Evolutionary conservation across 2,329 filamentous ascomycete species (phyloP).

Genomic region (Coccinonectria pachysandricola): DNA sequence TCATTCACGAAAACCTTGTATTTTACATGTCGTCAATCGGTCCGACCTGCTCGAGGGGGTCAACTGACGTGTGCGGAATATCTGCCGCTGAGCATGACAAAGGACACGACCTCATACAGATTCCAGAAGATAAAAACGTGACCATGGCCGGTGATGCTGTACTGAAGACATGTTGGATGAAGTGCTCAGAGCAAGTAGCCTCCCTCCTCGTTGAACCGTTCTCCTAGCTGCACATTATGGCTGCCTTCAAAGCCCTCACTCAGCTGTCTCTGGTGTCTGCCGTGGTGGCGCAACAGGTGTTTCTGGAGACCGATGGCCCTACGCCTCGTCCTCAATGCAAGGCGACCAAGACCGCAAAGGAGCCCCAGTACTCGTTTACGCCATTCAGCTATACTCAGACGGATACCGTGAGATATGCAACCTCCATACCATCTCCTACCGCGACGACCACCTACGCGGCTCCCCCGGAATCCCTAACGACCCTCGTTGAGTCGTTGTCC

Average conservation of each 20-base stretch:
- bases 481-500: conserved; percentile 17
- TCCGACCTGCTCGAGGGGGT: too few relatives aligned
- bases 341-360: conserved; percentile 4
- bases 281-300: conserved; percentile 18
- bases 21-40: too few relatives aligned
- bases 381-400: conserved; percentile 22
- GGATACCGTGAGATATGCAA: conserved; percentile 23
- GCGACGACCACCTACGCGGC: conserved; percentile 21
- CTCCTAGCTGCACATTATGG: conserved; percentile 11
- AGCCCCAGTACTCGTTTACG: conserved; percentile 19
- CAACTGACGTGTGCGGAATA: too few relatives aligned
- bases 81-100: too few relatives aligned
- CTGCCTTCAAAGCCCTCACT: conserved; percentile 4
- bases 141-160: too few relatives aligned
- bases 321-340: conserved; percentile 19
- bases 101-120: too few relatives aligned
- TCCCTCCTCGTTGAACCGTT: too few relatives aligned
- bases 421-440: conserved; percentile 20
- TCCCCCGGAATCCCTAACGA: conserved; percentile 16
- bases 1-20: too few relatives aligned
- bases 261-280: conserved; percentile 12
- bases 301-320: conserved; percentile 15
- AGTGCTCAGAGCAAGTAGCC: too few relatives aligned
- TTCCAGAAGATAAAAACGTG: too few relatives aligned
- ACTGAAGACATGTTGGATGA: too few relatives aligned